Evolutionary conservation across 2,329 filamentous ascomycete genomes (phyloP).

Genomic region (Trichoderma citrinoviride): DNA sequence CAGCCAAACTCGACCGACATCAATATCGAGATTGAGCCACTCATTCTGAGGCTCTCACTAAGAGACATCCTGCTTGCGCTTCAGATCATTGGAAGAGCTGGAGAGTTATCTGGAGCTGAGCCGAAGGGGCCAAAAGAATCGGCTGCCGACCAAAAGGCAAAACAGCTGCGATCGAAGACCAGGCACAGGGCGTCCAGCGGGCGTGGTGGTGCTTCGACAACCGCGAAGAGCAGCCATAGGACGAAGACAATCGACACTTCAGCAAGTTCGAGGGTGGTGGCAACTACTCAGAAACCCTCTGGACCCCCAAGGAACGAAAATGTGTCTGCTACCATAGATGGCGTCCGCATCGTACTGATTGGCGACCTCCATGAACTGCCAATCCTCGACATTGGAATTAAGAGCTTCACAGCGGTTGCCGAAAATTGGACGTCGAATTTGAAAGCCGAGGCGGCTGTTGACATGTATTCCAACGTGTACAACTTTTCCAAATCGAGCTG

Average conservation of each 20-base stretch:
- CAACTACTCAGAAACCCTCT: constrained; percentile 22
- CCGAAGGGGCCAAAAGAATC: constrained; percentile 37
- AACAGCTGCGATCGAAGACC: constrained; percentile 50
- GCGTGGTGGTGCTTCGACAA: constrained; percentile 50
- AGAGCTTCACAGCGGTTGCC: constrained; percentile 79
- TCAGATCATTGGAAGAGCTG: constrained; percentile 87
- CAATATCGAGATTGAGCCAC: constrained; percentile 81
- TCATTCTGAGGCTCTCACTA: constrained; percentile 85
- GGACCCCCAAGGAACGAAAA: constrained; percentile 58
- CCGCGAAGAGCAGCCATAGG: constrained; percentile 44
- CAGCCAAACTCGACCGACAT: constrained; percentile 68
- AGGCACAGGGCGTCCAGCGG: constrained; percentile 58
- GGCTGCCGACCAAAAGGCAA: constrained; percentile 53
- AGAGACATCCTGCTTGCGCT: constrained; percentile 92
- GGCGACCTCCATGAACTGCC: constrained; percentile 95
- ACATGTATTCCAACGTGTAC: constrained; percentile 94
- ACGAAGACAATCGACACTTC: constrained; percentile 37
- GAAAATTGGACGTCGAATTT: constrained; percentile 89
- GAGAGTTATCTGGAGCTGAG: constrained; percentile 73
- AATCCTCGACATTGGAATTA: constrained; percentile 89
- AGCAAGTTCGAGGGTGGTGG: constrained; percentile 26
- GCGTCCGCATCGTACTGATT: constrained; percentile 88
- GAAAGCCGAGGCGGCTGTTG: constrained; percentile 83
- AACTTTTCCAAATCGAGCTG: constrained; percentile 99
- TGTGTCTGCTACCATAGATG: constrained; percentile 80